These are phyloP conservation scores for Alternaria brassicicola DNA, from an alignment of 2,329 filamentous ascomycete genomes.

Conservation along the genomic window DNA sequence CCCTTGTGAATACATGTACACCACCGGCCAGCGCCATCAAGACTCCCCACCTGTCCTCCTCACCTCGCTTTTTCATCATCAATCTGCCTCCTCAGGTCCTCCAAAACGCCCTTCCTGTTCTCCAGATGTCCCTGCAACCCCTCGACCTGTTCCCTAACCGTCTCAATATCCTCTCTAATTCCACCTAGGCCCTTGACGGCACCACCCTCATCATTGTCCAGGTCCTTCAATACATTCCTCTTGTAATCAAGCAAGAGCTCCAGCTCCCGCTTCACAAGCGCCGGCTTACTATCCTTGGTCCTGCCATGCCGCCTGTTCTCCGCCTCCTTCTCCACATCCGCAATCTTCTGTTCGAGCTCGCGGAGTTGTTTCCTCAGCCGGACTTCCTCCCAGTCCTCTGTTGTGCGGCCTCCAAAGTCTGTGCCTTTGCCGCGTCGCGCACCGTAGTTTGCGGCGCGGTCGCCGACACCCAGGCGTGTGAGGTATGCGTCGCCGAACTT, in stretches of 20 bases:
- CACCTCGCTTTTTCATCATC: constrained; percentile 76
- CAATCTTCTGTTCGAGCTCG: constrained; percentile 87
- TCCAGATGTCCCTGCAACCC: constrained; percentile 83
- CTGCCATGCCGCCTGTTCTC: constrained; percentile 62
- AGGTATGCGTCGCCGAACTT: constrained; percentile 98
- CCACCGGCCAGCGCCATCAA: neutral
- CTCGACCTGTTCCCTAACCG: constrained; percentile 93
- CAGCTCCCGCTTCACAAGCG: constrained; percentile 90
- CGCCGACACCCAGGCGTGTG: constrained; percentile 78
- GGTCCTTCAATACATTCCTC: constrained; percentile 74
- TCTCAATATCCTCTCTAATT: constrained; percentile 82
- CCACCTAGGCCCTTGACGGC: constrained; percentile 69
- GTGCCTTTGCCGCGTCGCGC: constrained; percentile 74
- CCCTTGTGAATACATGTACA: neutral
- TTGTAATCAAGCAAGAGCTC: constrained; percentile 97
- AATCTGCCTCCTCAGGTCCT: constrained; percentile 79
- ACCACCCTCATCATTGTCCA: constrained; percentile 75
- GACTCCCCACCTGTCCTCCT: neutral
- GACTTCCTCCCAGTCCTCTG: constrained; percentile 96
- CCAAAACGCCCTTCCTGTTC: constrained; percentile 75
- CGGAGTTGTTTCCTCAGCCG: constrained; percentile 88
- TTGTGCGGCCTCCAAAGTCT: constrained; percentile 84
- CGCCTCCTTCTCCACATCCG: constrained; percentile 76
- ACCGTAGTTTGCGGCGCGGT: constrained; percentile 70
- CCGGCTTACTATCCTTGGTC: constrained; percentile 77